phyloP scores from a whole-genome alignment of 164 flowering plant species.

The Magnolia sinica region DNA sequence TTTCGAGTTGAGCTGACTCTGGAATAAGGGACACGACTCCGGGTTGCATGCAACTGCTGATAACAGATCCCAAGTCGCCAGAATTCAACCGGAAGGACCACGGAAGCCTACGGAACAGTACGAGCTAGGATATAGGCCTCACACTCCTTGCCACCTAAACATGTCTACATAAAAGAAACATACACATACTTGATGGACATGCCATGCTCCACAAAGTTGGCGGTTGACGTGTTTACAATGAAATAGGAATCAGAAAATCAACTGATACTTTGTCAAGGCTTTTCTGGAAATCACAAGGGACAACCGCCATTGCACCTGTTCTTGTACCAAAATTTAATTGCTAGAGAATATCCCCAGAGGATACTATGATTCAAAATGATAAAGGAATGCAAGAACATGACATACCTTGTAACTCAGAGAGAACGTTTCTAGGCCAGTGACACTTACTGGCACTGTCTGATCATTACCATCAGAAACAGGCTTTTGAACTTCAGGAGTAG shows the following conservation, averaged over 20 bases:
- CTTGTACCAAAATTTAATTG: conserved; percentile 10
- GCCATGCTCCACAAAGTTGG: conserved; percentile 98
- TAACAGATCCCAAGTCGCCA: too few species aligned
- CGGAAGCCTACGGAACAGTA: too few species aligned
- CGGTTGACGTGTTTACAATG: conserved; percentile 94
- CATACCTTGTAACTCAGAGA: conserved; percentile 87
- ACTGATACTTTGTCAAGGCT: conserved; percentile 81
- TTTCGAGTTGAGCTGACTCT: too few species aligned
- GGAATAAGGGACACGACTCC: too few species aligned
- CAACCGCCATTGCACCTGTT: conserved; percentile 82
- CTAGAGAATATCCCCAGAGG: not conserved
- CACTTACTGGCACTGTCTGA: conserved; percentile 64
- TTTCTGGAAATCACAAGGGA: conserved; percentile 90
- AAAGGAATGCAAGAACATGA: not conserved
- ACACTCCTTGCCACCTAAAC: not conserved
- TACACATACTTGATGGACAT: conserved; percentile 40
- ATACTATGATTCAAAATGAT: too few species aligned
- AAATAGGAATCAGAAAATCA: conserved; percentile 85
- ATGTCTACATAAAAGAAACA: conserved; percentile 4
- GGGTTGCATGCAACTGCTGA: too few species aligned
- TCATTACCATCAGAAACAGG: conserved; percentile 36
- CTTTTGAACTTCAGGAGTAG: conserved; percentile 22
- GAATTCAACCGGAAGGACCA: too few species aligned
- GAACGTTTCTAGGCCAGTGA: conserved; percentile 90
- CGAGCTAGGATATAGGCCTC: too few species aligned